Conservation (phyloP, 768 basidiomycete species). For the Boletus vinaceobasis region DNA sequence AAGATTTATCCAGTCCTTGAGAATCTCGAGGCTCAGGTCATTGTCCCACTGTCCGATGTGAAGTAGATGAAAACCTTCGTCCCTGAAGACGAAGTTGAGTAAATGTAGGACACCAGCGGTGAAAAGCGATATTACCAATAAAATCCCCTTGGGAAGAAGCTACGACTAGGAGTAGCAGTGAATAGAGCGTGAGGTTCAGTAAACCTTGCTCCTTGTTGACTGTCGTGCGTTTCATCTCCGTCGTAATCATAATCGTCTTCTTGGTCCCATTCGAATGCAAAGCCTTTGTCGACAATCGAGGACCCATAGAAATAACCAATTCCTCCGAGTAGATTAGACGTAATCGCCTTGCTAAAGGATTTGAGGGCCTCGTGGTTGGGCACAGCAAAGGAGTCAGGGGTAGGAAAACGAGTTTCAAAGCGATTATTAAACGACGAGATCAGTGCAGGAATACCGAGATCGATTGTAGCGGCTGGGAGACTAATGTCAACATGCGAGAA, state of each 20-base stretch:
- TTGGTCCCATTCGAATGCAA: conserved; percentile 91
- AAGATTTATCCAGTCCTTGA: conserved; percentile 85
- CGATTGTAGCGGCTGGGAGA: conserved; percentile 54
- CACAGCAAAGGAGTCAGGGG: conserved; percentile 50
- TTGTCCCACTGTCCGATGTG: conserved; percentile 94
- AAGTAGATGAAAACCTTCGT: conserved; percentile 94
- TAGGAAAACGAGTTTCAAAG: conserved; percentile 70
- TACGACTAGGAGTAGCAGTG: conserved; percentile 92
- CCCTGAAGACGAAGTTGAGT: conserved; percentile 48
- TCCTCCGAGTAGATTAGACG: conserved; percentile 88
- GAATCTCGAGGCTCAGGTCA: conserved; percentile 85
- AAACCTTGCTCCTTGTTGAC: conserved; percentile 53
- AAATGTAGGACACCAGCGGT: background rate
- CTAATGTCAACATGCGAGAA: background rate
- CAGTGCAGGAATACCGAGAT: conserved; percentile 67
- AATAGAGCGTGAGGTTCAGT: conserved; percentile 75
- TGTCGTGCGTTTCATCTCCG: conserved; percentile 36
- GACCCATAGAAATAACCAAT: conserved; percentile 94
- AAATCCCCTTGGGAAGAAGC: conserved; percentile 97
- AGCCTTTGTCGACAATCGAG: conserved; percentile 80
- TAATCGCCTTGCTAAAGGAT: conserved; percentile 82
- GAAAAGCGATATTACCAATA: conserved; percentile 67
- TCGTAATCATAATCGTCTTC: conserved; percentile 44
- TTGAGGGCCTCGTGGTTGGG: conserved; percentile 50
- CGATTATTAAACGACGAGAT: conserved; percentile 57